Conservation (phyloP, 2,329 filamentous ascomycete species). For the Dactylonectria estremocensis region DNA sequence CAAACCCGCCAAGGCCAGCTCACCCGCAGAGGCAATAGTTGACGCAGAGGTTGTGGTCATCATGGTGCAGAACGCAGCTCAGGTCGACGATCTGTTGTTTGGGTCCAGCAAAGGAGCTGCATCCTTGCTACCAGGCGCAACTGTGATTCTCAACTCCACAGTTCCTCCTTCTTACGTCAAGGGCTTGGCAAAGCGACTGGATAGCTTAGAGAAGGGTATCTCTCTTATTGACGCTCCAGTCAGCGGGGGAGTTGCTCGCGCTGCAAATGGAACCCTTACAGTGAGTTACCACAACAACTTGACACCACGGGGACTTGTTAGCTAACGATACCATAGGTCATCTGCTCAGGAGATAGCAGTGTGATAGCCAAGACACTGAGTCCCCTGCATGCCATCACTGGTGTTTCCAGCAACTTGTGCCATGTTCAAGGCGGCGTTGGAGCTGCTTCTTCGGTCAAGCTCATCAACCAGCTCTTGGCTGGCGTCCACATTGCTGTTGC, state of each 20-base stretch:
- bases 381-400: slow-evolving; percentile 53
- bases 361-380: slow-evolving; percentile 43
- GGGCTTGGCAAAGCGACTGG: neutral
- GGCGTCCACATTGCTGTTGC: slow-evolving; percentile 71
- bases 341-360: slow-evolving; percentile 50
- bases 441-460: slow-evolving; percentile 69
- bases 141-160: slow-evolving; percentile 38
- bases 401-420: slow-evolving; percentile 55
- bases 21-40: slow-evolving; percentile 48
- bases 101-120: slow-evolving; percentile 48
- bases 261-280: slow-evolving; percentile 55
- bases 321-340: slow-evolving; percentile 45
- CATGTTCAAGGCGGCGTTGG: slow-evolving; percentile 66
- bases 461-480: slow-evolving; percentile 71
- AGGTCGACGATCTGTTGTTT: slow-evolving; percentile 53
- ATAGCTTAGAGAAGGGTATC: slow-evolving; percentile 46
- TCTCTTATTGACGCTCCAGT: slow-evolving; percentile 55
- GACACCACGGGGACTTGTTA: neutral
- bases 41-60: slow-evolving; percentile 52
- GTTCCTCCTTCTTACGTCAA: slow-evolving; percentile 50
- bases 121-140: slow-evolving; percentile 46
- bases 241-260: slow-evolving; percentile 55
- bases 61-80: slow-evolving; percentile 55
- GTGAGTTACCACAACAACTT: slow-evolving; percentile 36
- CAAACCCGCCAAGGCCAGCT: slow-evolving; percentile 41